Evolutionary conservation across 345 rosid species (phyloP), one percentile per base, ranked within the genome.

Genomic region (Gynandropsis gynandra): DNA sequence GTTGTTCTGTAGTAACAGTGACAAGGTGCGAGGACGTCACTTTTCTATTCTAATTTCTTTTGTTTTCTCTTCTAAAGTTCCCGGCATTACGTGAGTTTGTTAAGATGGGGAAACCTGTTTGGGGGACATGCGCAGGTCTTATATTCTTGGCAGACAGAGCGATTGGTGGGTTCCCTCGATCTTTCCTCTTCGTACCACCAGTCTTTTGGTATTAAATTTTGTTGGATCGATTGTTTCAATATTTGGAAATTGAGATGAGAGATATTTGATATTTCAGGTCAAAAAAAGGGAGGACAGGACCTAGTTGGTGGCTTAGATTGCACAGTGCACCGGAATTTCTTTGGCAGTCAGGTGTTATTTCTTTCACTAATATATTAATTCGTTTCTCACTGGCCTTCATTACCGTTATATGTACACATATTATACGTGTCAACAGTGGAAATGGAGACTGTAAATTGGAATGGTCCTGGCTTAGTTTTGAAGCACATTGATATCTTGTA

Each of bases 101-200:
- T 42, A 71, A 80, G 73, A 69, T 56, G 60, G 96, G 96, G 32
- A 92, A 85, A 65, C 93, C 96, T 42, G 96, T 92, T 37, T 92
- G 96, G 98, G 95, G 98, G 24, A 87, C 96, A 43, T 92, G 96
- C 35, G 98, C 98, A 0, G 97, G 97, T 64, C 97, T 92, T 50
- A 90, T 87, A 58, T 90, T 90, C 79, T 72, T 87, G 79, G 95
- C 96, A 12, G 67, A 87, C 66, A 80, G 79, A 58, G 95, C 89
- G 0, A 63, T 63, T 71, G 96, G 98, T 90, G 56, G 62, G 82
- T 68, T 59, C 57, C 65, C 50, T 38, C 21, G 9, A 21, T 16
- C 42, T 9, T 18, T 38, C 16, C 47, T 39, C 12, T 1, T 6
- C 15, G 8, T 33, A 36, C 39, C 15, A 3, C 3, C 1, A 3